Evolutionary conservation across 495 filamentous ascomycete species (phyloP), one percentile per base, ranked within the genome.

Genomic region (Podospora anserina): DNA sequence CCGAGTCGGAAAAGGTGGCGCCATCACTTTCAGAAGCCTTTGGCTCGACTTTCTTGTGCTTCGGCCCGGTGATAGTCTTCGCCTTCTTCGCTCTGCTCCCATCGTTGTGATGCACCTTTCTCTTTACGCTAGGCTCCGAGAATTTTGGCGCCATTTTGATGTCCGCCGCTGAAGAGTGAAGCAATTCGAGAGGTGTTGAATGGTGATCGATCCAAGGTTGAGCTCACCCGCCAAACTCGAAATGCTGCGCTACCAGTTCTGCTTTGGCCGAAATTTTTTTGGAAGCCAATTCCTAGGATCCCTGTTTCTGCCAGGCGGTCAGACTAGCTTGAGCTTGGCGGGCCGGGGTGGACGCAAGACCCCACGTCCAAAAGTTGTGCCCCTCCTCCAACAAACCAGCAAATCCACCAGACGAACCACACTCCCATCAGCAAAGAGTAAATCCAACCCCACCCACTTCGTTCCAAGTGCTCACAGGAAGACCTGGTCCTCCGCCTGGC

Each of bases 41-140:
- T 6, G 72, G 74, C 49, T 75, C 71, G 59, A 72, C 69, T 27
- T 69, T 72, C 32, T 70, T 70, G 67, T 72, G 74, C 64, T 80
- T 81, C 19, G 68, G 63, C 53, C 69, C 72, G 60, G 76, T 66
- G 58, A 73, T 73, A 28, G 76, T 78, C 72, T 81, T 87, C 13
- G 78, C 76, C 67, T 86, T 86, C 71, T 86, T 87, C 65, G 69
- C 63, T 15, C 70, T 70, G 44, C 39, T 61, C 16, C 71, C 76
- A 16, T 70, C 71, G 57, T 65, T 66, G 55, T 76, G 77, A 13
- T 71, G 59, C 6, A 74, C 76, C 71, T 85, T 84, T 63, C 83
- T 77, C 70, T 84, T 85, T 4, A 66, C 44, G 16, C 66, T 62
- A 16, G 73, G 69, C 30, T 66, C 63, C 63, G 70, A 61, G 59